Base-by-base conservation (phyloP, 257 asterid genomes). In the Plantago ovata region DNA sequence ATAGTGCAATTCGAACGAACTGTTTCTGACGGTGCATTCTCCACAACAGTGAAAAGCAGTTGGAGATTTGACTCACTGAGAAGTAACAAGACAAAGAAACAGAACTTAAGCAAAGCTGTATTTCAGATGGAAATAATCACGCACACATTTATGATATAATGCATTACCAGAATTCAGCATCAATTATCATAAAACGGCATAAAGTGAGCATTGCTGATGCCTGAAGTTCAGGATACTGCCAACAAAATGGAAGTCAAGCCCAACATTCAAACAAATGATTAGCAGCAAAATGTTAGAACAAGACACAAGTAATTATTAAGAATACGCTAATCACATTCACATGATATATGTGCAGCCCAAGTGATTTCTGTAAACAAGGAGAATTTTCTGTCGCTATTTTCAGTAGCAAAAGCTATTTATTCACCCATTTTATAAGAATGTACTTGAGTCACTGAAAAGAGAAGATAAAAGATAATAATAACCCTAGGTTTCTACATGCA, bases 21-120 rank as follows among this genome's bases (percentile, higher is more conserved):
- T 58, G 76, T 81, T 57, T 89, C 98, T 64, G 97, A 88, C 3
- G 82, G 87, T 1, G 98, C 86, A 68, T 78, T 84, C 83, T 92
- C 98, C 86, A 92, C 98, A 52, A 92, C 89, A 58, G 98, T 92
- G 82, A 92, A 92, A 74, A 92, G 95, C 65, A 92, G 87, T 68
- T 88, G 98, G 68, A 92, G 98, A 79, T 89, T 85, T 65, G 87
- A 77, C 62, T 84, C 94, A 60, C 98, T 92, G 62, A 62, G 56
- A 69, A 58, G 68, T 32, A 15, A 71, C 46, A 63, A 58, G 53
- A 60, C 38, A 49, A 56, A 49, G 56, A 51, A 22, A 60, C 11
- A 56, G 46, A 61, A 43, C 41, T 52, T 60, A 64, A 24, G 38
- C 21, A 19, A 47, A 52, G 56, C 48, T 53, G 52, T 19, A 62